Percentiles rank a stretch among this genome's conserved stretches.
Conservation (phyloP, 2,329 filamentous ascomycete genomes). For the Xylariales sp. region DNA sequence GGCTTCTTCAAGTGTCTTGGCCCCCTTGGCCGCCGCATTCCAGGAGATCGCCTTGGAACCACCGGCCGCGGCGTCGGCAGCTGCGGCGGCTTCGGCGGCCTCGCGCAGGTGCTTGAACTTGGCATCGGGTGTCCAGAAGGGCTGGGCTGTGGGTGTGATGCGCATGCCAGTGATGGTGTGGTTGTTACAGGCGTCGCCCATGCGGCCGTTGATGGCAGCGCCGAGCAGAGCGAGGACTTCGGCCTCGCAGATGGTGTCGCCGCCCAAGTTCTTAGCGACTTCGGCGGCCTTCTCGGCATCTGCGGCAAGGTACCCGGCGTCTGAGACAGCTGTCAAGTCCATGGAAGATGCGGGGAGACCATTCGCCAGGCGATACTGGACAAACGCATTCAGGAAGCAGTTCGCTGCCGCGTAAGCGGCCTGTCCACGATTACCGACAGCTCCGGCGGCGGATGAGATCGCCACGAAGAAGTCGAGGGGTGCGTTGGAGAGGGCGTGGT, state of each 20-base stretch:
- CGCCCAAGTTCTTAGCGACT: conserved; percentile 44
- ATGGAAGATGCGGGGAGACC: conserved; percentile 43
- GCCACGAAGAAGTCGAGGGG: conserved; percentile 46
- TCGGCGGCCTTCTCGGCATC: conserved; percentile 37
- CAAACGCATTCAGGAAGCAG: conserved; percentile 39
- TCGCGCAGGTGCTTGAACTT: conserved; percentile 48
- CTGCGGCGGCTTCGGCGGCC: conserved; percentile 34
- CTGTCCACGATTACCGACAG: conserved; percentile 47
- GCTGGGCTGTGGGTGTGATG: conserved; percentile 39
- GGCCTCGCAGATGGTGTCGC: conserved; percentile 44
- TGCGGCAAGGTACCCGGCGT: conserved; percentile 46
- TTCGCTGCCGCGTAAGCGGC: conserved; percentile 50
- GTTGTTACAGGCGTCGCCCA: conserved; percentile 36
- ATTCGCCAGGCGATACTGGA: conserved; percentile 31
- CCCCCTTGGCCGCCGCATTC: conserved; percentile 37
- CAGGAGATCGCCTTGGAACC: conserved; percentile 34
- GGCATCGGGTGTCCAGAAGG: conserved; percentile 50
- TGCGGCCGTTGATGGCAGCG: conserved; percentile 42
- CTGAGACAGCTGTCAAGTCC: conserved; percentile 47
- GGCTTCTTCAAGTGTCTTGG: conserved; percentile 39
- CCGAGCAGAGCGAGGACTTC: conserved; percentile 51
- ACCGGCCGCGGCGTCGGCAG: conserved; percentile 25
- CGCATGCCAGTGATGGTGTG: conserved; percentile 52
- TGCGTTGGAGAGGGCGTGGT: conserved; percentile 35
- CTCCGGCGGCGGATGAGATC: conserved; percentile 48